Conservation (phyloP, 805 yeast species). For the Cyberlindnera saturnus region DNA sequence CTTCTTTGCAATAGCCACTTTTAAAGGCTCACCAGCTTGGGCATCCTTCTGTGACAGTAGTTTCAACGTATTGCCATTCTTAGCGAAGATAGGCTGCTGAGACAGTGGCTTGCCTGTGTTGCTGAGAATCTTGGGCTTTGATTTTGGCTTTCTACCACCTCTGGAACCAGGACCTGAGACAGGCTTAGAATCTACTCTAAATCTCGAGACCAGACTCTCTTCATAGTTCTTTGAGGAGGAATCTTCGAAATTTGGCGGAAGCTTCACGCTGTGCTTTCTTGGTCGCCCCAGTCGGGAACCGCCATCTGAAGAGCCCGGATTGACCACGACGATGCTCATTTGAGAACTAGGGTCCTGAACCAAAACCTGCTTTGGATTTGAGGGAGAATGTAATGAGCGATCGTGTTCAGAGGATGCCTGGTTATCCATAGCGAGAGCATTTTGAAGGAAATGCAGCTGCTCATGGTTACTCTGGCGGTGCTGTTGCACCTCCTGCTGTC, state of each 20-base stretch:
- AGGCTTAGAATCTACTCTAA: slow-evolving; percentile 22
- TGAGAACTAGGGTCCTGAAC: slow-evolving; percentile 17
- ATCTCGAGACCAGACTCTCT: slow-evolving; percentile 19
- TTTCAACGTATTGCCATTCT: not conserved
- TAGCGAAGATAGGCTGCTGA: slow-evolving; percentile 6
- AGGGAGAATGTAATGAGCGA: not conserved
- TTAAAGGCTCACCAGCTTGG: no score
- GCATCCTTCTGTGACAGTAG: not conserved
- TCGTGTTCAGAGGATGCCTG: not conserved
- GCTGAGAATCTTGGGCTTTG: no score
- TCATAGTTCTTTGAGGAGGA: slow-evolving; percentile 16
- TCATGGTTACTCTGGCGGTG: slow-evolving; percentile 2
- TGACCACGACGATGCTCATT: slow-evolving; percentile 23
- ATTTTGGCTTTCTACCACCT: slow-evolving; percentile 16
- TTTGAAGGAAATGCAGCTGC: slow-evolving; percentile 10
- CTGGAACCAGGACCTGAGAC: slow-evolving; percentile 24
- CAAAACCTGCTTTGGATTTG: slow-evolving; percentile 20
- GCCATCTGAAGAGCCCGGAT: slow-evolving; percentile 21
- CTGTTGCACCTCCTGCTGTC: not conserved
- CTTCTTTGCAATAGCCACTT: not conserved
- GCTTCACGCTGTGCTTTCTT: slow-evolving; percentile 6
- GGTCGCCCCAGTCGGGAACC: slow-evolving; percentile 24
- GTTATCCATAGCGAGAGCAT: slow-evolving; percentile 4
- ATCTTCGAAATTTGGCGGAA: slow-evolving; percentile 1
- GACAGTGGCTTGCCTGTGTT: not conserved